Percentiles rank a stretch among this genome's conserved stretches.
Evolutionary conservation across 192 early-diverging fungal species (phyloP).

Genomic region (Gonapodya prolifera): DNA sequence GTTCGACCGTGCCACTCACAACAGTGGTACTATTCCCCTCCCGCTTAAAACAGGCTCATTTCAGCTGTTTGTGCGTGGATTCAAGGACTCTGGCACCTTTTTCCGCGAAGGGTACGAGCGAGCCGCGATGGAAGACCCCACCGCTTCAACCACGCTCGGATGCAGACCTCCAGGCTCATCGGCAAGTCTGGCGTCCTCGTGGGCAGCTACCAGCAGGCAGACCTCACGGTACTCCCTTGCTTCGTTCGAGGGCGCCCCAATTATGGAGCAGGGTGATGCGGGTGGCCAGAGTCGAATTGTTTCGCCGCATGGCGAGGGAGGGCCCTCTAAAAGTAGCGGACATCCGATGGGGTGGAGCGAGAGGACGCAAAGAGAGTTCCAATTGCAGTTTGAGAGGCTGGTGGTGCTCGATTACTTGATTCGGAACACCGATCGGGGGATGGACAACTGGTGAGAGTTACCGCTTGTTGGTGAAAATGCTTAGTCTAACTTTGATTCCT

Average conservation of each 20-base stretch:
- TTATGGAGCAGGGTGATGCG: too few species aligned
- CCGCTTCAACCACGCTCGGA: constrained; percentile 1
- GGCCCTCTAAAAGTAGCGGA: background rate
- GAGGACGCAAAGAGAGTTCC: constrained; percentile 29
- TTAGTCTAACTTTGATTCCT: background rate
- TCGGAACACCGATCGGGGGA: constrained; percentile 68
- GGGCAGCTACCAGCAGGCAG: too few species aligned
- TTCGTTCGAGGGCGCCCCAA: too few species aligned
- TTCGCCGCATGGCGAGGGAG: background rate
- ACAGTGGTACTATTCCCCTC: constrained; percentile 25
- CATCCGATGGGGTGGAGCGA: constrained; percentile 31
- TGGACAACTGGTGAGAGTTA: constrained; percentile 52
- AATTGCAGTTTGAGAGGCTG: constrained; percentile 62
- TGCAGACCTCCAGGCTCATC: background rate
- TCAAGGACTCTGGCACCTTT: constrained; percentile 72
- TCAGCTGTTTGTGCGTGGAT: constrained; percentile 70
- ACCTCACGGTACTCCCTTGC: too few species aligned
- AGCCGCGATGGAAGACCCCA: background rate
- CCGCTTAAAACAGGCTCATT: constrained; percentile 73
- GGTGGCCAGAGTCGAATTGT: too few species aligned
- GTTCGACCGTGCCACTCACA: constrained; percentile 31
- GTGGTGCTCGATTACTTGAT: constrained; percentile 82
- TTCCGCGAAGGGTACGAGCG: constrained; percentile 49
- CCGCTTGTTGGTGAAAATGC: background rate
- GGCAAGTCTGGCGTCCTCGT: too few species aligned